These are phyloP conservation scores for Ophiocordyceps australis DNA, from an alignment of 2,329 filamentous ascomycete genomes.

Conservation along the genomic window DNA sequence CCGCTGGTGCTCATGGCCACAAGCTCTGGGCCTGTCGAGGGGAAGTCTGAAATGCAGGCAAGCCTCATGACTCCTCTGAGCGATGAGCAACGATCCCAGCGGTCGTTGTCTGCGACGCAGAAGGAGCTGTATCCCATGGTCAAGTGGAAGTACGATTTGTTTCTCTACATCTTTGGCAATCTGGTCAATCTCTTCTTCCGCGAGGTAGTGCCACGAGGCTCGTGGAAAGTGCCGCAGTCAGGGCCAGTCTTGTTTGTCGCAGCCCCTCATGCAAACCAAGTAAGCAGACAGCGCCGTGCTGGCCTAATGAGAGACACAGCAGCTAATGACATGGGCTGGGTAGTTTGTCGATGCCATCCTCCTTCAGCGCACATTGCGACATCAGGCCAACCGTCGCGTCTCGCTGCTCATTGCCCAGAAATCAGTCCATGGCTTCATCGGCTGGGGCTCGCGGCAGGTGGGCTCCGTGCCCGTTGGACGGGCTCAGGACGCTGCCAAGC, in stretches of 20 bases:
- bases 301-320: no score
- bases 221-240: conserved; percentile 81
- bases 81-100: no score
- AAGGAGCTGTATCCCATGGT: conserved; percentile 52
- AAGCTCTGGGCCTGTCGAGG: no score
- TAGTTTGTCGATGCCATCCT: conserved; percentile 93
- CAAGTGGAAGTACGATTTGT: conserved; percentile 58
- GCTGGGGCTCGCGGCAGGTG: conserved; percentile 65
- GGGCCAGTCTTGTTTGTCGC: conserved; percentile 92
- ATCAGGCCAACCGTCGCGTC: conserved; percentile 73
- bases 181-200: conserved; percentile 95
- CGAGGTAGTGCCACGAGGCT: conserved; percentile 85
- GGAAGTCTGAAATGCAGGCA: no score
- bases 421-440: conserved; percentile 87
- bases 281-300: conserved; percentile 24
- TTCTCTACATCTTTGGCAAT: conserved; percentile 62
- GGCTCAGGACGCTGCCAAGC: conserved; percentile 74
- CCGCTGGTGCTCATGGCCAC: no score
- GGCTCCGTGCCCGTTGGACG: conserved; percentile 87
- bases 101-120: no score
- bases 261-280: conserved; percentile 91
- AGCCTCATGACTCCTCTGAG: no score
- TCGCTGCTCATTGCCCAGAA: conserved; percentile 91
- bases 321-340: no score
- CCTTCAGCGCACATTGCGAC: conserved; percentile 75